phyloP scores from a whole-genome alignment of 179 eudicot species.

The Vitellaria paradoxa region DNA sequence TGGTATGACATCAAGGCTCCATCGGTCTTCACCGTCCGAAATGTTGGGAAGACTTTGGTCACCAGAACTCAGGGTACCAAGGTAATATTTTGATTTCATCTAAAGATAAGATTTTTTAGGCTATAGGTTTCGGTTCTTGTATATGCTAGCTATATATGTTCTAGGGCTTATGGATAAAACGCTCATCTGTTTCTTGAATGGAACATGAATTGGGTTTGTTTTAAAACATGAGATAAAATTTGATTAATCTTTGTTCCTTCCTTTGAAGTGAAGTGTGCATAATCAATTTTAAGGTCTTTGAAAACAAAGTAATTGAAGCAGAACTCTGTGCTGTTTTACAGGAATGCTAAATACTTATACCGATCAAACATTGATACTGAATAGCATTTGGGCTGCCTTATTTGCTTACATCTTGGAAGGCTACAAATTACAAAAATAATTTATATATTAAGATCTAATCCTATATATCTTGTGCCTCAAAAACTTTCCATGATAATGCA shows the following conservation, averaged over 20 bases:
- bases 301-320: neutral
- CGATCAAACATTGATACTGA: too few species aligned
- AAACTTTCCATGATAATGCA: neutral
- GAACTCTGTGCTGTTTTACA: neutral
- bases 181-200: neutral
- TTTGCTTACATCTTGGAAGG: neutral
- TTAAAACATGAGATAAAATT: neutral
- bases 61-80: constrained; percentile 96
- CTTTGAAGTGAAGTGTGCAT: neutral
- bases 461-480: neutral
- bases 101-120: neutral
- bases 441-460: neutral
- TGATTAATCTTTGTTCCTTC: neutral
- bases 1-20: constrained; percentile 98
- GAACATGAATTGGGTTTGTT: neutral
- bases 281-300: neutral
- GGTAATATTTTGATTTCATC: constrained; percentile 31
- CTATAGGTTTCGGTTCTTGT: neutral
- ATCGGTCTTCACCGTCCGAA: constrained; percentile 45
- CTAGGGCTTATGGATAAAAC: neutral
- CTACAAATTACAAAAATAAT: neutral
- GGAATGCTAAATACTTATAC: too few species aligned
- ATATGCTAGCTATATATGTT: neutral
- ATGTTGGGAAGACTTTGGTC: constrained; percentile 86
- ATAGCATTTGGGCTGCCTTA: neutral